A percentile compares a stretch with the other conserved stretches of the same genome.
phyloP scores from a whole-genome alignment of 2,329 filamentous ascomycete species.

The Rutstroemia sp. region DNA sequence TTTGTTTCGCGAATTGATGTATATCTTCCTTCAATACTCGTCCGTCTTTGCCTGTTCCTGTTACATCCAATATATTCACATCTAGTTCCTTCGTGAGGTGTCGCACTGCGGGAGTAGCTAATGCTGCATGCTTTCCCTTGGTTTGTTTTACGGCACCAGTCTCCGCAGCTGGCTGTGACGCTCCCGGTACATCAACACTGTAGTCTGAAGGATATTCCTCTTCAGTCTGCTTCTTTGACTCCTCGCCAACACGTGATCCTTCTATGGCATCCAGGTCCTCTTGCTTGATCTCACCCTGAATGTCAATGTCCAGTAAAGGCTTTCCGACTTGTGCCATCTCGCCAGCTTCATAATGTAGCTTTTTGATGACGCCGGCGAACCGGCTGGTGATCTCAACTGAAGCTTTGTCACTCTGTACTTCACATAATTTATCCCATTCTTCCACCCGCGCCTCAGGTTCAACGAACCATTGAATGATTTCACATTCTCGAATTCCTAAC shows the following conservation, averaged over 20 bases:
- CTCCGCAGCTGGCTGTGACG: background rate
- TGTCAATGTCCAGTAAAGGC: conserved; percentile 91
- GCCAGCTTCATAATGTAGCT: conserved; percentile 88
- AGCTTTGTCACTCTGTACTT: conserved; percentile 97
- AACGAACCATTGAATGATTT: conserved; percentile 99
- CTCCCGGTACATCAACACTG: background rate
- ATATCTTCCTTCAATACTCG: conserved; percentile 92
- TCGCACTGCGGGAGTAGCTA: conserved; percentile 89
- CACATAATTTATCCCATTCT: conserved; percentile 95
- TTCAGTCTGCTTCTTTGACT: conserved; percentile 11
- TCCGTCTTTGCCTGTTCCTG: conserved; percentile 84
- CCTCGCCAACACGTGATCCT: conserved; percentile 21
- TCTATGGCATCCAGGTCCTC: conserved; percentile 44
- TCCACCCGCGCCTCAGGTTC: conserved; percentile 91
- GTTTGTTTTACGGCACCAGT: background rate
- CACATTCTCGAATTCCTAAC: conserved; percentile 90
- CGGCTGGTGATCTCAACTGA: conserved; percentile 87
- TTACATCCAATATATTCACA: conserved; percentile 69
- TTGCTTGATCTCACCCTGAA: conserved; percentile 65
- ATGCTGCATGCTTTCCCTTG: conserved; percentile 56
- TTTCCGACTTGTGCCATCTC: conserved; percentile 95
- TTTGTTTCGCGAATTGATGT: conserved; percentile 55
- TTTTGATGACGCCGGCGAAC: conserved; percentile 93
- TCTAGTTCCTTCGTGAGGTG: conserved; percentile 76
- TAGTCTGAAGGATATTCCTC: background rate